Evolutionary conservation across 2,329 filamentous ascomycete species (phyloP).

Genomic region (Neurospora sp.): DNA sequence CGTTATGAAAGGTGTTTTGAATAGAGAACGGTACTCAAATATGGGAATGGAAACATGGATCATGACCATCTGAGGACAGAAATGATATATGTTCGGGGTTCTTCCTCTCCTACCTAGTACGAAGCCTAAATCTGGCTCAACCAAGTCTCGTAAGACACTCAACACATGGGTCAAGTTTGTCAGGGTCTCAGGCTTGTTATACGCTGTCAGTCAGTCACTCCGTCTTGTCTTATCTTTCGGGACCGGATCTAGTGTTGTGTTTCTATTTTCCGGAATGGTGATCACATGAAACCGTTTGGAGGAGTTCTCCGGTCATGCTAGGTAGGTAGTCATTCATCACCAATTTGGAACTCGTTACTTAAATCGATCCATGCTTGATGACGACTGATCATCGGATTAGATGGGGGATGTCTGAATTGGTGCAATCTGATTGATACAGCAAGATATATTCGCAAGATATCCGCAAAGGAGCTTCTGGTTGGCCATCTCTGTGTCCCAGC

Average conservation of each 20-base stretch:
- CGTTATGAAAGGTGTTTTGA: not conserved
- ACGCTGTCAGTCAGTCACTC: not conserved
- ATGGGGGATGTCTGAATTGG: no score
- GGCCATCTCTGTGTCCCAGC: not conserved
- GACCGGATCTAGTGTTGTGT: not conserved
- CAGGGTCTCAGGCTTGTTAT: not conserved
- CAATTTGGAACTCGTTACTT: no score
- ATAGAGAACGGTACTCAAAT: not conserved
- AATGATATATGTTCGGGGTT: rapidly evolving
- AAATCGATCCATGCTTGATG: no score
- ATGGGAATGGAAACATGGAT: not conserved
- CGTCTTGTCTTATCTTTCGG: not conserved
- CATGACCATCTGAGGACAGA: not conserved
- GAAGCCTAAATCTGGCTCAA: not conserved
- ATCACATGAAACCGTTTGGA: not conserved
- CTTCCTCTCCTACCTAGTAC: not conserved
- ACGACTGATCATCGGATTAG: no score
- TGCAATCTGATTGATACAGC: no score
- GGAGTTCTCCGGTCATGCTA: no score
- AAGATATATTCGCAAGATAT: not conserved
- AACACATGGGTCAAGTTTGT: not conserved
- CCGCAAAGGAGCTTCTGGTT: not conserved
- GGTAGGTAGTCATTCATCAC: no score
- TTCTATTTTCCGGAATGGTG: not conserved
- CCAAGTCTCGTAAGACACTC: not conserved